Conservation (phyloP, 768 basidiomycete species). For the Daedaleopsis nitida region DNA sequence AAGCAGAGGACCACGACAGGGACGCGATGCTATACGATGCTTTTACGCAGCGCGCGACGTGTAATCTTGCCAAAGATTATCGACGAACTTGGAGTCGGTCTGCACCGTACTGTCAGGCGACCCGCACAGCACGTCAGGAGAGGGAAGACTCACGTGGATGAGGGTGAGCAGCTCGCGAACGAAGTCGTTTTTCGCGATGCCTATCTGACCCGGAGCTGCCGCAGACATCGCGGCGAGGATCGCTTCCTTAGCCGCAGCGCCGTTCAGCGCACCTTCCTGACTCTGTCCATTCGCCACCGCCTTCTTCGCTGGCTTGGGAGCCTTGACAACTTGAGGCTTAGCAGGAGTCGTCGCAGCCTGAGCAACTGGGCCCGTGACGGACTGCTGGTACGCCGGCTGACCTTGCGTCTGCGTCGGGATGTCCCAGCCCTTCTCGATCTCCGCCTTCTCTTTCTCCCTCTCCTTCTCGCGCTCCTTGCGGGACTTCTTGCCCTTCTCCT, state of each 20-base stretch:
- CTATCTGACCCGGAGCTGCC: neutral
- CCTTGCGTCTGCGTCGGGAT: slow-evolving; percentile 37
- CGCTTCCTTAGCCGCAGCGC: slow-evolving; percentile 14
- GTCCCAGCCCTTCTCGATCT: slow-evolving; percentile 67
- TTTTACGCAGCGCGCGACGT: slow-evolving; percentile 7
- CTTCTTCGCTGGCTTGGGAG: slow-evolving; percentile 7
- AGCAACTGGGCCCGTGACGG: slow-evolving; percentile 1
- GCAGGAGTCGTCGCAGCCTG: neutral
- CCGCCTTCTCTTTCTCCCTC: slow-evolving; percentile 40
- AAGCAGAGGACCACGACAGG: too few relatives aligned
- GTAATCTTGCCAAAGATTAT: slow-evolving; percentile 60
- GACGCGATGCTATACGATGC: neutral
- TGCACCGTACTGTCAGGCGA: slow-evolving; percentile 25
- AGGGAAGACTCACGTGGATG: slow-evolving; percentile 27
- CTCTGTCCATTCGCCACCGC: neutral
- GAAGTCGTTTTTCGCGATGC: slow-evolving; percentile 40
- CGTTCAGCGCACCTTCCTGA: slow-evolving; percentile 8
- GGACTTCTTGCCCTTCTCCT: slow-evolving; percentile 29
- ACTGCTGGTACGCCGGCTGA: slow-evolving; percentile 2
- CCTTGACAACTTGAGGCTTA: neutral
- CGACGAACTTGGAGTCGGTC: slow-evolving; percentile 70
- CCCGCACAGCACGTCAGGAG: neutral
- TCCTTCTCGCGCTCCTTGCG: slow-evolving; percentile 42
- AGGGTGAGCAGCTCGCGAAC: slow-evolving; percentile 77
- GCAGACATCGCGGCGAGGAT: slow-evolving; percentile 6